Base-by-base conservation (phyloP, 306 rosid genomes). In the Vicia villosa region DNA sequence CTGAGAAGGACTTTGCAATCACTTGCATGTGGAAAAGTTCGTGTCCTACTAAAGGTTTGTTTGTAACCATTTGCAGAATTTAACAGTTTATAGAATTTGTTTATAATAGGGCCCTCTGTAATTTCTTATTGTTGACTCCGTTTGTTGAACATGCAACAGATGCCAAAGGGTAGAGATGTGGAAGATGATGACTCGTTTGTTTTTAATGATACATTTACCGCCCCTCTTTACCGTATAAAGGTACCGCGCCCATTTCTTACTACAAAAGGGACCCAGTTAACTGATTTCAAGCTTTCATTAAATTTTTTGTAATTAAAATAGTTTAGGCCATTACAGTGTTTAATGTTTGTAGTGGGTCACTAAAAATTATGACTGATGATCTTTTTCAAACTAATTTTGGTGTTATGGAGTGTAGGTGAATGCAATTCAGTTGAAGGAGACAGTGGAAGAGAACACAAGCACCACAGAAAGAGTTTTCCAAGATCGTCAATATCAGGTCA, bases 401-500 rank as follows among this genome's bases (percentile, higher is more conserved):
- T 54, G 50, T 79, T 75, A 52, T 8, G 63, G 68, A 14, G 24
- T 80, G 47, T 81, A 95, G 99, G 99, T 95, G 72, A 95, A 95
- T 82, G 99, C 99, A 71, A 95, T 95, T 74, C 99, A 95, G 83
- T 83, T 95, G 93, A 95, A 95, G 87, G 99, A 95, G 71, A 95
- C 99, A 34, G 99, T 89, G 46, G 99, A 95, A 80, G 99, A 95
- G 76, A 95, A 95, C 81, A 83, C 96, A 41, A 95, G 95, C 87
- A 95, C 99, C 69, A 95, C 99, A 10, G 99, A 95, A 64, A 82
- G 97, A 83, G 99, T 95, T 78, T 95, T 95, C 66, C 99, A 95
- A 82, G 99, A 95, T 75, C 99, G 99, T 34, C 99, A 95, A 70
- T 95, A 95, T 85, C 99, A 95, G 97, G 99, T 95, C 66, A 76